phyloP scores from a whole-genome alignment of 768 basidiomycete genomes.

The Holtermanniella nyarrowii region DNA sequence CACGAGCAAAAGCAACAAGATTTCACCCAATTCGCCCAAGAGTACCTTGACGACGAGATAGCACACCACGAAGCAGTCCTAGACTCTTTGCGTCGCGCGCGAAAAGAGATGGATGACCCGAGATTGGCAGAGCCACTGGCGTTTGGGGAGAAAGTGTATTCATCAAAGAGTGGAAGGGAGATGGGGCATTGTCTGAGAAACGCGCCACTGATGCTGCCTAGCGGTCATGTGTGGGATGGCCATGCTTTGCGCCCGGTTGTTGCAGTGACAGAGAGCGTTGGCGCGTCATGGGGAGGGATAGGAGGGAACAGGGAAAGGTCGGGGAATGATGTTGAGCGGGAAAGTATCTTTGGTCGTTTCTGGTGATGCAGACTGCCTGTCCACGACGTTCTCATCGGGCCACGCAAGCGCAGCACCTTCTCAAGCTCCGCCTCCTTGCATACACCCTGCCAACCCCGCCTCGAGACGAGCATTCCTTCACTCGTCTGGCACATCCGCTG shows the following conservation, averaged over 20 bases:
- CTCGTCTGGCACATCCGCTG: conserved; percentile 39
- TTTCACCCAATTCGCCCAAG: neutral
- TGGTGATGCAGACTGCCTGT: neutral
- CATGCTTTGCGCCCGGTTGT: neutral
- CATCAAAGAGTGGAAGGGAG: neutral
- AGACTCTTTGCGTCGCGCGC: neutral
- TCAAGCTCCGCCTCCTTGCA: too few species aligned
- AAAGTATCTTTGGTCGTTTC: neutral
- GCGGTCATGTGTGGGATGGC: neutral
- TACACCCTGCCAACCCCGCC: too few species aligned
- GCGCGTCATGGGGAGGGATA: neutral
- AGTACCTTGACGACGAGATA: neutral
- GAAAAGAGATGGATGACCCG: neutral
- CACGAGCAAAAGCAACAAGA: conserved; percentile 39
- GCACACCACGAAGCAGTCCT: neutral
- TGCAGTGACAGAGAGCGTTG: neutral
- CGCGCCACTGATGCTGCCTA: neutral
- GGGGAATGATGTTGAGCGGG: neutral
- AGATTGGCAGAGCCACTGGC: neutral
- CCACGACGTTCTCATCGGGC: too few species aligned
- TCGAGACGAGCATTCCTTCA: conserved; percentile 3
- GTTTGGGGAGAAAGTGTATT: neutral
- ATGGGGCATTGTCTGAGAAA: neutral
- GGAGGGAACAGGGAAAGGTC: neutral
- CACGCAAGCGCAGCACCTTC: too few species aligned